Base-by-base conservation (phyloP, 306 rosid genomes). In the Ceratonia siliqua region DNA sequence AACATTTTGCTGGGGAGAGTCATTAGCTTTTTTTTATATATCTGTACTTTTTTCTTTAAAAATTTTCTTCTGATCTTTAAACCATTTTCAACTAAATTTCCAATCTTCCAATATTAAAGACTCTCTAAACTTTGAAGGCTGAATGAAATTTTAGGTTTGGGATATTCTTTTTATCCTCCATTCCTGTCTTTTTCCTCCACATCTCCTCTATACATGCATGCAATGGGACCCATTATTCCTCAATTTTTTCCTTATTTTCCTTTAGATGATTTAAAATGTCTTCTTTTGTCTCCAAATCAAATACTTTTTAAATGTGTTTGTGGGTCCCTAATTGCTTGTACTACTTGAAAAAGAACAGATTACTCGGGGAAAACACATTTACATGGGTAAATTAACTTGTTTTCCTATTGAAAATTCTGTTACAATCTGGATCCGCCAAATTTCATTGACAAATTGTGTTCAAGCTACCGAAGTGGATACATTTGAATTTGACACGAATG, bases 61-160 rank as follows among this genome's bases (percentile, higher is more conserved):
- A 28, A 25, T 38, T 6, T 32, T 25, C 17, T 38, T 48, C 3
- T 28, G 12, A 30, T 2, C 0, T 43, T 11, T 11, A 30, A 42
- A 76, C 66, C 1, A 54, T 65, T 43, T 76, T 8, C 38, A 39
- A 39, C 57, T 66, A 50, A 50, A 36, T 6, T 48, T 36, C 24
- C 45, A 18, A 30, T 28, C 35, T 33, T 48, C n/a, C 9, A 41
- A 30, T 20, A 21, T 30, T 53, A 14, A 14, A 7, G 21, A 52
- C 7, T 73, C 15, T 33, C 72, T 49, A 52, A 53, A 27, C 45
- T 24, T 41, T 13, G 65, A 36, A 52, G 4, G 59, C 49, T 17
- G 12, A 54, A 42, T 38, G 9, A 55, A 27, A 17, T 30, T 66
- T 50, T 55, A 14, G 58, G 50, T 55, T 65, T 48, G 38, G 22